Evolutionary conservation across 768 basidiomycete genomes (phyloP).

Genomic region (Lactifluus subvellereus): DNA sequence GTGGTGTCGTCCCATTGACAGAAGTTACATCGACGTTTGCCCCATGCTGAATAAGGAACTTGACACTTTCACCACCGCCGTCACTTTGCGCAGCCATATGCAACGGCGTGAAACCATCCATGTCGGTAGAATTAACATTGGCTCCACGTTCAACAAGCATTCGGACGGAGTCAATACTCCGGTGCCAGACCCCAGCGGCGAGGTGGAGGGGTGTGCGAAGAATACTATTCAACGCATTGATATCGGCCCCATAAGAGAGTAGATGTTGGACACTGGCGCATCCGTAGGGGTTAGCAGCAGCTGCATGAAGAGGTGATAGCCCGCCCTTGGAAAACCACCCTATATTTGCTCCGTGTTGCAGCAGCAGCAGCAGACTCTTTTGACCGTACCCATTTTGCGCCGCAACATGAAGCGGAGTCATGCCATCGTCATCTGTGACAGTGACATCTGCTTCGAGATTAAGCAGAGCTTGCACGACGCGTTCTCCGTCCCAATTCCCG

Average conservation of each 20-base stretch:
- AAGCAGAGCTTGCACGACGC: background rate
- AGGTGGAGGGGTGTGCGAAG: constrained; percentile 1
- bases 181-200: constrained; percentile 2
- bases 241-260: background rate
- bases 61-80: background rate
- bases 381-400: constrained; percentile 3
- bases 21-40: background rate
- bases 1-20: background rate
- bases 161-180: background rate
- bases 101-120: background rate
- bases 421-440: background rate
- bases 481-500: background rate
- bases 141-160: constrained; percentile 3
- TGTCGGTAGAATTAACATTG: background rate
- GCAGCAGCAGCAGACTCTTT: background rate
- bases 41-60: background rate
- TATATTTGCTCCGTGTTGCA: background rate
- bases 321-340: background rate
- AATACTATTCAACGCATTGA: background rate
- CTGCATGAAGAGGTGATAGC: background rate
- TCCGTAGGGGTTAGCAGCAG: background rate
- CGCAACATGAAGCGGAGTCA: constrained; percentile 1
- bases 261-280: background rate
- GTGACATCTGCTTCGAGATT: background rate
- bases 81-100: constrained; percentile 6